Conservation (phyloP, 148 eudicot species). For the Cornus suecica region DNA sequence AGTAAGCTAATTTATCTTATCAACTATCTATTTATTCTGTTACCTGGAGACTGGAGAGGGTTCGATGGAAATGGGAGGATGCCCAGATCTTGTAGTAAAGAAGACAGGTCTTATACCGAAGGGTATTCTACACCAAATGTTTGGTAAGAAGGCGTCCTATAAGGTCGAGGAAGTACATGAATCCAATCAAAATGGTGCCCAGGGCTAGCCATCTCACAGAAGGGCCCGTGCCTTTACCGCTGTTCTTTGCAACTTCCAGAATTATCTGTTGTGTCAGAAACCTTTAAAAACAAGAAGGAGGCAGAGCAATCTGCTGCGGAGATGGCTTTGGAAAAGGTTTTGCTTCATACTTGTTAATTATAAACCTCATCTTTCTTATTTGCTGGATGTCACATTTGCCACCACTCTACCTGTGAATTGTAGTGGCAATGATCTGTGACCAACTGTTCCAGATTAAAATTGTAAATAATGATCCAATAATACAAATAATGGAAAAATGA, state of each 20-base stretch:
- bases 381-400: not conserved
- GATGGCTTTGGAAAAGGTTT: conserved; percentile 76
- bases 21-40: not conserved
- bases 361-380: not conserved
- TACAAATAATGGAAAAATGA: not conserved
- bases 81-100: conserved; percentile 33
- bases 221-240: conserved; percentile 65
- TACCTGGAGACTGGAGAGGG: not conserved
- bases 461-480: not conserved
- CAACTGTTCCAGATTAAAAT: not conserved
- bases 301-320: conserved; percentile 93
- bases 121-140: conserved; percentile 71
- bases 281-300: conserved; percentile 73
- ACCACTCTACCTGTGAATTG: not conserved
- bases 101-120: conserved; percentile 68
- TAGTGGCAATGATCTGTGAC: not conserved
- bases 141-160: conserved; percentile 62
- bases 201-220: conserved; percentile 62
- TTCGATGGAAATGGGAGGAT: conserved; percentile 22
- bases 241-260: conserved; percentile 80
- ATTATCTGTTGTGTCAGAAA: conserved; percentile 55
- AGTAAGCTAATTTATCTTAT: not conserved
- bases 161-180: conserved; percentile 68
- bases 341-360: conserved; percentile 4
- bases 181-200: conserved; percentile 57